Conservation (phyloP, 768 basidiomycete species). For the Naganishia friedmannii region DNA sequence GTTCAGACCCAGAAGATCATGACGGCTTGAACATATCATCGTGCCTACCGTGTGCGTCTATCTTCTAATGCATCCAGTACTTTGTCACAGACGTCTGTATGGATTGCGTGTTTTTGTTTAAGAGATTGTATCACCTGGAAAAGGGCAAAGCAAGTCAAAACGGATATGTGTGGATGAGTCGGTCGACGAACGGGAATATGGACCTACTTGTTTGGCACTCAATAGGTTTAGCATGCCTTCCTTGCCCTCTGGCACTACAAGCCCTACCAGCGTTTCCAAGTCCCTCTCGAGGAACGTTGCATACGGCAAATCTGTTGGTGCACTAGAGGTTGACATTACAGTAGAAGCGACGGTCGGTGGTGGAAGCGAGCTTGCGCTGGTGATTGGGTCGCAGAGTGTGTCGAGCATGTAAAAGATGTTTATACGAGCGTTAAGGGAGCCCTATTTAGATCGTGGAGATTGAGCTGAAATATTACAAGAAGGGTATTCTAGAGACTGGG, state of each 20-base stretch:
- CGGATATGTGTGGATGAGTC: no score
- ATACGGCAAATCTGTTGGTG: constrained; percentile 58
- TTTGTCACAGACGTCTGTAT: constrained; percentile 72
- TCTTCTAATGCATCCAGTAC: constrained; percentile 56
- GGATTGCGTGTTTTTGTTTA: constrained; percentile 78
- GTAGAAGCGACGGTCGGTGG: constrained; percentile 13
- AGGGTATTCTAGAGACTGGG: neutral
- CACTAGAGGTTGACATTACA: constrained; percentile 33
- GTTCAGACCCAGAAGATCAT: neutral
- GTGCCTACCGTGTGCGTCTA: constrained; percentile 37
- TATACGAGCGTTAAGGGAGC: constrained; percentile 82
- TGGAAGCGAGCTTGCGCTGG: constrained; percentile 30
- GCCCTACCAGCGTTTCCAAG: constrained; percentile 70
- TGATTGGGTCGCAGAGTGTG: constrained; percentile 57
- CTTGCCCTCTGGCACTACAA: constrained; percentile 82
- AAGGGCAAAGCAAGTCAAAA: neutral
- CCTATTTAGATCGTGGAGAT: constrained; percentile 54
- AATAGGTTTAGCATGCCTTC: constrained; percentile 82
- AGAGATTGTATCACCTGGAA: constrained; percentile 83
- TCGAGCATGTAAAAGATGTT: constrained; percentile 90
- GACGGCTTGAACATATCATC: neutral
- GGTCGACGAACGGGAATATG: no score
- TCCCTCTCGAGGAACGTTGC: constrained; percentile 76
- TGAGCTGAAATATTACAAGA: neutral
- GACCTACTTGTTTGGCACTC: constrained; percentile 78